Conservation (phyloP, 805 yeast genomes). For the Pichia phayaonensis region DNA sequence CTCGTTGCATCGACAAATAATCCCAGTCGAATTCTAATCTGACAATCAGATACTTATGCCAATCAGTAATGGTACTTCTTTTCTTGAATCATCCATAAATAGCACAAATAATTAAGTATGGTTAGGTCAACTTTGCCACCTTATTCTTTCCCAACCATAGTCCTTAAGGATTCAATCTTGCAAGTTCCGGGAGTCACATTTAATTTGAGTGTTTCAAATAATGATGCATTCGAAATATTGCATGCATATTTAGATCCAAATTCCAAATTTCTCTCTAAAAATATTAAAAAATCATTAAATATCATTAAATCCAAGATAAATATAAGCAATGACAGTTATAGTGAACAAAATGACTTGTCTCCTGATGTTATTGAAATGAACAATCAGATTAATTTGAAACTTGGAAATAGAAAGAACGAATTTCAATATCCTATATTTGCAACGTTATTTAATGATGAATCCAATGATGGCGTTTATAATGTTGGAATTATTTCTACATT, state of each 20-base stretch:
- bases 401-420: background rate
- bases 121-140: background rate
- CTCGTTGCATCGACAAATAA: background rate
- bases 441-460: background rate
- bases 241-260: background rate
- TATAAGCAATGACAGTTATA: background rate
- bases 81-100: too few relatives aligned
- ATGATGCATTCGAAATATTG: slow-evolving; percentile 1
- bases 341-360: background rate
- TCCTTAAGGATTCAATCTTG: background rate
- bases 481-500: background rate
- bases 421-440: background rate
- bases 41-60: too few relatives aligned
- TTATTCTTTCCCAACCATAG: background rate
- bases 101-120: background rate
- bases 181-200: slow-evolving; percentile 7
- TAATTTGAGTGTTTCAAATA: background rate
- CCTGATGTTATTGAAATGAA: background rate
- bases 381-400: background rate
- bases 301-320: background rate
- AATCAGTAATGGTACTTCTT: too few relatives aligned
- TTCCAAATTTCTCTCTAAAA: background rate
- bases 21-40: background rate
- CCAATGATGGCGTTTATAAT: background rate
- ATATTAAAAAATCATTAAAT: background rate